These are phyloP conservation scores for Ambrosia hybrid DNA, from an alignment of 140 eudicot genomes.

Conservation along the genomic window DNA sequence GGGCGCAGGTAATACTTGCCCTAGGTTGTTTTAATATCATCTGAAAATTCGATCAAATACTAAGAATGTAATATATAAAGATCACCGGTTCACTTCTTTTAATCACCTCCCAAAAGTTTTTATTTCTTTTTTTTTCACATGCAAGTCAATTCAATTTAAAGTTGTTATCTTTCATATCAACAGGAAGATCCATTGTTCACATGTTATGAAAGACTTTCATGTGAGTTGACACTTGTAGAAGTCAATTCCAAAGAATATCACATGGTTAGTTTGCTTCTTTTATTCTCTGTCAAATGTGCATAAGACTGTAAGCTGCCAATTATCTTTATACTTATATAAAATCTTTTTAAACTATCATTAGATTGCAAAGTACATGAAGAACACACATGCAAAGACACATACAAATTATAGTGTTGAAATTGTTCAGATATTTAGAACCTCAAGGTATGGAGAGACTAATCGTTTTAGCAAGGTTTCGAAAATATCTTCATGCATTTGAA, in stretches of 20 bases:
- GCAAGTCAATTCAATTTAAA: constrained; percentile 8
- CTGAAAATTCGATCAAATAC: not conserved
- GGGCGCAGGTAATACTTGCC: constrained; percentile 55
- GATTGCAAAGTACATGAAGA: constrained; percentile 78
- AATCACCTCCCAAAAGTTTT: not conserved
- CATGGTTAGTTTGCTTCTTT: constrained; percentile 47
- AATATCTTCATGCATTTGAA: not conserved
- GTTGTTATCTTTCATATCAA: constrained; percentile 10
- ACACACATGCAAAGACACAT: constrained; percentile 94
- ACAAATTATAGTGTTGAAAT: constrained; percentile 69
- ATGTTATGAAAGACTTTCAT: constrained; percentile 66
- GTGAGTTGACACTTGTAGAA: constrained; percentile 70
- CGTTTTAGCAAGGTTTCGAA: constrained; percentile 67
- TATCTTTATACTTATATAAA: constrained; percentile 1
- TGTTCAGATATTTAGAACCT: constrained; percentile 73
- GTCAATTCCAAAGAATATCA: constrained; percentile 62
- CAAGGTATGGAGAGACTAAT: constrained; percentile 80
- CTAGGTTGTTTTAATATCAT: not conserved
- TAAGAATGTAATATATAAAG: no score
- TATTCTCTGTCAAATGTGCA: not conserved
- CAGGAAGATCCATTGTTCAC: constrained; percentile 78
- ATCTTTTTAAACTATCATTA: constrained; percentile 25
- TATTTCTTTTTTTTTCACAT: not conserved
- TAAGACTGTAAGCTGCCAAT: not conserved
- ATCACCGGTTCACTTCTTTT: not conserved